Evolutionary conservation across 129 eudicot genomes (phyloP), one percentile per base, ranked within the genome.

Genomic region (Arctium lappa): DNA sequence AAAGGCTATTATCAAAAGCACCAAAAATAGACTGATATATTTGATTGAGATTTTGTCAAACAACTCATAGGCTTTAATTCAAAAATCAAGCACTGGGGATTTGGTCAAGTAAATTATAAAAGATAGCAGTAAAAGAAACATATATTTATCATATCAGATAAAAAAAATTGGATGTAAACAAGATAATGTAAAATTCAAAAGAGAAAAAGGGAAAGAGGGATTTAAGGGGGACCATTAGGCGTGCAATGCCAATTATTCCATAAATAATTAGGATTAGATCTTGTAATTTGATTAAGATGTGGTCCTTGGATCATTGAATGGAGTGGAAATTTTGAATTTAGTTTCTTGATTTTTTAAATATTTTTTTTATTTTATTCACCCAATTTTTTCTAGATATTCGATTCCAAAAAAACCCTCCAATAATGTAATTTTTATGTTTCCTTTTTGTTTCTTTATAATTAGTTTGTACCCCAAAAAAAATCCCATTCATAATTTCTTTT

Each of bases 191-290:
- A 82, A 78, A 77, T n/a, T 84, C 8, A 62, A 32, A 73, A 32
- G 22, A 8, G 34, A 18, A 46, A 80, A 13, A 11, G 37, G 74
- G 53, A 80, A 60, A 60, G 60, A 12, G 78, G 75, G 83, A 29
- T n/a, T 30, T 73, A 79, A 79, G 87, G 87, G 87, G 87, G 87
- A 84, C 87, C 87, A 84, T 79, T 84, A 84, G 84, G 87, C 87
- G 84, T 84, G 87, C 87, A 79, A 7, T 73, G 76, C 71, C 71
- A 34, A 74, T 84, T 79, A 79, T 79, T 73, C 87, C 84, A 79
- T 84, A 79, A 79, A 44, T 79, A 79, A 79, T 73, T 42, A 73
- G 46, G 84, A 73, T 72, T 73, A 63, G 84, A 84, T 84, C 73
- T 66, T 44, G 66, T 63, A 84, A 65, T 46, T 84, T 73, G 87